Evolutionary conservation across 2,329 filamentous ascomycete genomes (phyloP), one percentile per base, ranked within the genome.

Genomic region (Venturia oleaginea): DNA sequence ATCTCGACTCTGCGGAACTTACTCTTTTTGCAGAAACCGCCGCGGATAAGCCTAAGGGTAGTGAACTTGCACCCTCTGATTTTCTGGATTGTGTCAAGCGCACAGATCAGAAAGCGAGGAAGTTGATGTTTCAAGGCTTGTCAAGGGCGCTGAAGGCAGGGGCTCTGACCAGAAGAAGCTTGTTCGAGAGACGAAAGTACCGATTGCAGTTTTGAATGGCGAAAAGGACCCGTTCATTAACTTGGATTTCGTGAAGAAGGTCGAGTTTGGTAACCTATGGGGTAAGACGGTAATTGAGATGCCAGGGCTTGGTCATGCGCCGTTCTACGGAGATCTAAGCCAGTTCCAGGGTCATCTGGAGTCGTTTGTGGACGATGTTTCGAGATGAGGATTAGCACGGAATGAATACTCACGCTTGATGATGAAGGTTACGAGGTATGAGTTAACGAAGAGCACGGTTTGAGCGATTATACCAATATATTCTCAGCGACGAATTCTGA

Each of bases 141-240:
- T n/a, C n/a, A n/a, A n/a, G n/a, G n/a, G n/a, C 34, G 24, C 32
- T 11, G 46, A 30, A 65, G 67, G 32, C 13, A n/a, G 62, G 30
- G 38, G 63, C 15, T 24, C 42, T 8, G 71, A 72, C 68, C 71
- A 73, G 64, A 57, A 66, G 61, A 65, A 63, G 17, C 61, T 70
- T 2, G 68, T 73, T 24, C 66, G 67, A 64, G 34, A 61, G 34
- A 68, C 60, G 7, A 67, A 68, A 22, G 68, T 71, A 57, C 46
- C 69, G 13, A 46, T 71, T 32, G 72, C 68, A 7, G 72, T 75
- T 4, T 69, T 74, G 10, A 73, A 74, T 65, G 72, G 72, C 0
- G 67, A 38, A 3, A 67, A 68, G 1, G 72, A 74, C 57, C 71
- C 70, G 42, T 74, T 69, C 64, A 68, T 75, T 7, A 68, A 72